phyloP scores from a whole-genome alignment of 2,329 filamentous ascomycete species.

The Aspergillus quadrilineatus region DNA sequence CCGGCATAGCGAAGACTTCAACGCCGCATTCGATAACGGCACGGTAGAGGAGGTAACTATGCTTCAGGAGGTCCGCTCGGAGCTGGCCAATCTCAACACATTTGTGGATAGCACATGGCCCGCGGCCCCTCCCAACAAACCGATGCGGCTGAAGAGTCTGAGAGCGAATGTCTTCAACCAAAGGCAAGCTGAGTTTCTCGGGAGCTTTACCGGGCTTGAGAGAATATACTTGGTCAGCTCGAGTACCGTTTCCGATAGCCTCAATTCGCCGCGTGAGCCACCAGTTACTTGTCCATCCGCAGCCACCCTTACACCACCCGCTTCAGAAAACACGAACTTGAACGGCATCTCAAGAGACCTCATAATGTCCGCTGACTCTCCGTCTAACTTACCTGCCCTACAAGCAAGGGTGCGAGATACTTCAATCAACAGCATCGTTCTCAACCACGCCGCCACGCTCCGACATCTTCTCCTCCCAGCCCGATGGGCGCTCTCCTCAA shows the following conservation, averaged over 20 bases:
- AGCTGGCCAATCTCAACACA: conserved; percentile 39
- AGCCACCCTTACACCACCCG: conserved; percentile 31
- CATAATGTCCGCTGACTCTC: conserved; percentile 23
- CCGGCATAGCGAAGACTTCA: conserved; percentile 49
- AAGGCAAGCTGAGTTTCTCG: conserved; percentile 46
- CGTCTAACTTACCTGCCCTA: conserved; percentile 26
- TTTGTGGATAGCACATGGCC: conserved; percentile 60
- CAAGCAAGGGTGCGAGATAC: conserved; percentile 40
- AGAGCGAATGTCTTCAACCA: conserved; percentile 51
- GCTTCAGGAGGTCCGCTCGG: conserved; percentile 53
- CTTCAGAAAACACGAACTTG: conserved; percentile 18
- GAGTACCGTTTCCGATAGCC: conserved; percentile 29
- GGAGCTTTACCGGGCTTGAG: conserved; percentile 47
- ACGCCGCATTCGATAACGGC: conserved; percentile 43
- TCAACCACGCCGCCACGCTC: conserved; percentile 52
- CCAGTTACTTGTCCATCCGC: conserved; percentile 13
- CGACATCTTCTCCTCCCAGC: conserved; percentile 58
- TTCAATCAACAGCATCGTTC: conserved; percentile 53
- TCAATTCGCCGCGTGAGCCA: conserved; percentile 33
- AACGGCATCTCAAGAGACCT: conserved; percentile 18
- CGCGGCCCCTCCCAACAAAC: conserved; percentile 25
- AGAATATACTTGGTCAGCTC: conserved; percentile 53
- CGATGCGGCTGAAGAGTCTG: conserved; percentile 48
- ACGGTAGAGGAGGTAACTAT: conserved; percentile 52
- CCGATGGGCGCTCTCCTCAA: conserved; percentile 53